These are phyloP conservation scores for Podospora bellae-mahoneyi DNA, from an alignment of 495 filamentous ascomycete species.

Conservation along the genomic window DNA sequence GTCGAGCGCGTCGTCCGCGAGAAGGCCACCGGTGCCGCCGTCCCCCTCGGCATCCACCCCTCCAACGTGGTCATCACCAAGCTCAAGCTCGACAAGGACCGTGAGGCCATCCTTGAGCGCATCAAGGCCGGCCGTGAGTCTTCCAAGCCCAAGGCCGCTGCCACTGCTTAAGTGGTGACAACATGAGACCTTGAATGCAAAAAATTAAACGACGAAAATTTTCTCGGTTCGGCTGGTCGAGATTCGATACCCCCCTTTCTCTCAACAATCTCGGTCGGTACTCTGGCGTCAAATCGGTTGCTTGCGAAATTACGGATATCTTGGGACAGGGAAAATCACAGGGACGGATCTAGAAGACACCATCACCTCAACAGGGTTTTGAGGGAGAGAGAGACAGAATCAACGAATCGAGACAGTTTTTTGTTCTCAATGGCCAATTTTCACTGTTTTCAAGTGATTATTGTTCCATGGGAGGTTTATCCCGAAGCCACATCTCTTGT, in stretches of 20 bases:
- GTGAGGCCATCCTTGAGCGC: conserved; percentile 88
- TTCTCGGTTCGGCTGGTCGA: conserved; percentile 4
- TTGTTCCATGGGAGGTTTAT: conserved; percentile 62
- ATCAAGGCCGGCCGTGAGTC: conserved; percentile 71
- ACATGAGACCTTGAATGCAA: conserved; percentile 13
- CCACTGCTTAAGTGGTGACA: conserved; percentile 23
- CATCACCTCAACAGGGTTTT: background rate
- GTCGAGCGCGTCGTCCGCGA: conserved; percentile 89
- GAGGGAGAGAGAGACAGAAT: conserved; percentile 24
- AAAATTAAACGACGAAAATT: conserved; percentile 21
- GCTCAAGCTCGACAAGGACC: conserved; percentile 97
- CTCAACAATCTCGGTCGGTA: background rate
- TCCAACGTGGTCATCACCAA: conserved; percentile 96
- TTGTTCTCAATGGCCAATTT: conserved; percentile 60
- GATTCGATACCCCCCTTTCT: background rate
- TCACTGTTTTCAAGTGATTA: conserved; percentile 50
- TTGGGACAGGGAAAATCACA: background rate
- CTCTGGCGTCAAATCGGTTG: background rate
- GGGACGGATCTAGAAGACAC: conserved; percentile 16
- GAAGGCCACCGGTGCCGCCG: conserved; percentile 88
- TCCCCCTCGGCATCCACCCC: conserved; percentile 83
- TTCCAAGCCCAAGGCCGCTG: conserved; percentile 51
- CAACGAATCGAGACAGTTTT: conserved; percentile 40
- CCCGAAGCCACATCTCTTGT: conserved; percentile 46
- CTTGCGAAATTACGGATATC: background rate